Conservation (phyloP, 75 land plant genomes). For the Picea glauca region DNA sequence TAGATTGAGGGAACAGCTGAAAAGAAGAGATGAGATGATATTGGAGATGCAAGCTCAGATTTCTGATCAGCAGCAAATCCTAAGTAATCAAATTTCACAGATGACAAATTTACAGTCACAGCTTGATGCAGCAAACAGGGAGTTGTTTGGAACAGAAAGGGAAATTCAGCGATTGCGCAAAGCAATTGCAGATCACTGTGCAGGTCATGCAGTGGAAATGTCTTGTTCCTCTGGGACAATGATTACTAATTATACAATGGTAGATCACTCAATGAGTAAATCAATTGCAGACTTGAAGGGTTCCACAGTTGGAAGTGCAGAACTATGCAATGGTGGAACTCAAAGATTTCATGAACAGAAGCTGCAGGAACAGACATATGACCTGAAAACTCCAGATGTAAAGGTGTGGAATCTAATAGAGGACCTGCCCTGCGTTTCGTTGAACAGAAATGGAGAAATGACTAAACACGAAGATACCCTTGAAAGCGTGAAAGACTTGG, state of each 20-base stretch:
- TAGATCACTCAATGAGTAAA: not conserved
- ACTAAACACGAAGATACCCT: slow-evolving; percentile 12
- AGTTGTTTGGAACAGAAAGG: slow-evolving; percentile 58
- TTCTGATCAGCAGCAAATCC: slow-evolving; percentile 46
- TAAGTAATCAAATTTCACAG: slow-evolving; percentile 44
- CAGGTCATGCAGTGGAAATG: slow-evolving; percentile 7
- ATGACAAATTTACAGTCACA: slow-evolving; percentile 55
- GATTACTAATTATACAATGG: not conserved
- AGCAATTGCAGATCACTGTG: slow-evolving; percentile 66
- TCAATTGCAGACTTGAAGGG: not conserved
- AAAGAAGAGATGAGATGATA: slow-evolving; percentile 86
- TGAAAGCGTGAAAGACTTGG: slow-evolving; percentile 43
- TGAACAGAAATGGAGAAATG: slow-evolving; percentile 17
- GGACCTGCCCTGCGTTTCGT: slow-evolving; percentile 8
- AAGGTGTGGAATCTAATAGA: slow-evolving; percentile 16
- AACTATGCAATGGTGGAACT: not conserved
- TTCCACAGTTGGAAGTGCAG: not conserved
- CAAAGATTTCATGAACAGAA: slow-evolving; percentile 9
- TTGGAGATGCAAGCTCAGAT: slow-evolving; percentile 82
- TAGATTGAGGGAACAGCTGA: slow-evolving; percentile 69
- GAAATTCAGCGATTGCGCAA: slow-evolving; percentile 69
- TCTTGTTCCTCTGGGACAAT: not conserved
- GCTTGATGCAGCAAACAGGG: slow-evolving; percentile 51
- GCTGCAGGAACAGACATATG: slow-evolving; percentile 7
- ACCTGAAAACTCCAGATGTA: slow-evolving; percentile 5